phyloP scores from a whole-genome alignment of 202 grass and related monocot species.

The Digitaria exilis region DNA sequence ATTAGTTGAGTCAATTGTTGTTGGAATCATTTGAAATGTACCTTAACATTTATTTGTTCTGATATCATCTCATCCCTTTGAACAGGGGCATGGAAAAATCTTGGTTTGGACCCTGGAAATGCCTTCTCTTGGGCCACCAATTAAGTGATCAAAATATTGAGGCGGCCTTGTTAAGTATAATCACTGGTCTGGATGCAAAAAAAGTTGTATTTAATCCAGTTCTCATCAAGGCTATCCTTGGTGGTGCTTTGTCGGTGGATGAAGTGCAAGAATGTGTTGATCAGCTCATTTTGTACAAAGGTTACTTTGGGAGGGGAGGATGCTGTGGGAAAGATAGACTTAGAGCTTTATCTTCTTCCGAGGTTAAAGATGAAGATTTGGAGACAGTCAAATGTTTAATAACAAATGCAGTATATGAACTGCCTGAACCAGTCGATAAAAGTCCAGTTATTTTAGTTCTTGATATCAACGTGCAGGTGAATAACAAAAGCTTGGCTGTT shows the following conservation, averaged over 20 bases:
- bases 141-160: constrained; percentile 49
- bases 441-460: constrained; percentile 87
- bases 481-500: constrained; percentile 8
- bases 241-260: constrained; percentile 55
- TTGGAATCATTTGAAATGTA: not conserved
- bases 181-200: constrained; percentile 45
- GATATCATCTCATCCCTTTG: constrained; percentile 33
- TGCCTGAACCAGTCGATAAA: constrained; percentile 49
- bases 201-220: constrained; percentile 40
- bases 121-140: constrained; percentile 73
- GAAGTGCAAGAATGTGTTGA: constrained; percentile 71
- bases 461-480: constrained; percentile 86
- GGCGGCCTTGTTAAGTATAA: constrained; percentile 38
- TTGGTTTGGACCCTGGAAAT: constrained; percentile 94
- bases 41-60: constrained; percentile 32
- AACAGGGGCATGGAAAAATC: constrained; percentile 75
- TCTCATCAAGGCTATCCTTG: constrained; percentile 66
- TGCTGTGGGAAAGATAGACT: constrained; percentile 76
- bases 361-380: constrained; percentile 41
- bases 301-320: constrained; percentile 78
- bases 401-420: constrained; percentile 36
- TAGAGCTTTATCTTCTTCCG: constrained; percentile 53
- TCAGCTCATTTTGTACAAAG: constrained; percentile 73
- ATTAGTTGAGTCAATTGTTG: constrained; percentile 27
- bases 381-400: constrained; percentile 43